Evolutionary conservation across 2,329 filamentous ascomycete species (phyloP), one percentile per base, ranked within the genome.

Genomic region (Aspergillus uvarum): DNA sequence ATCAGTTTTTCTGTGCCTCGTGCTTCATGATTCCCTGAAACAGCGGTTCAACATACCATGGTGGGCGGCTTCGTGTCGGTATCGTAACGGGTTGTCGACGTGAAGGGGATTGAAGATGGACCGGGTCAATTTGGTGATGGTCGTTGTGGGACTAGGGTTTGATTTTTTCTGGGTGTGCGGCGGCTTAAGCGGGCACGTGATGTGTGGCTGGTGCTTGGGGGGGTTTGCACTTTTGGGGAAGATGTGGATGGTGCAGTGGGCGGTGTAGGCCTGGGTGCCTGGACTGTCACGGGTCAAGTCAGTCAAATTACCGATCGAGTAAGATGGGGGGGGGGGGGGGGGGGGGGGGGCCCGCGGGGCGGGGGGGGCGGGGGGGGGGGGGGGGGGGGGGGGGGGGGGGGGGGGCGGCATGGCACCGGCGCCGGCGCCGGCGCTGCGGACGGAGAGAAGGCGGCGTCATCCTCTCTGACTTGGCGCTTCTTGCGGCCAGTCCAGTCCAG

Each of bases 81-180:
- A 70, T 76, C 72, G 73, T 86, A 55, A 44, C 76, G 74, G 67
- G 74, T 78, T 77, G 75, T 77, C 73, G 76, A 76, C 74, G 69
- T 74, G 74, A 76, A 44, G 38, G 38, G 68, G 73, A 76, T 75
- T 76, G 73, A 74, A 75, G 71, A 75, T 75, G 71, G 68, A 70
- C 72, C 67, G 68, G 68, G 67, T 74, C 73, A 72, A 76, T 73
- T 76, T 72, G 68, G 64, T 61, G 68, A 69, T 66, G 65, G 67
- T 76, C 69, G 71, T 76, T 78, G 76, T 78, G 76, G 76, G 76
- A 78, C 76, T 79, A 79, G 76, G 76, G 76, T 71, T 74, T 70
- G 70, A 70, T 70, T 77, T 75, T 71, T 74, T 69, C 61, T 62
- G 60, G 59, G 62, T 64, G 65, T 67, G 68, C 64, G 64, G 63